A percentile compares a stretch with the other conserved stretches of the same genome.
Conservation (phyloP, 1,139 yeast species). For the Kodamaea sp. region DNA sequence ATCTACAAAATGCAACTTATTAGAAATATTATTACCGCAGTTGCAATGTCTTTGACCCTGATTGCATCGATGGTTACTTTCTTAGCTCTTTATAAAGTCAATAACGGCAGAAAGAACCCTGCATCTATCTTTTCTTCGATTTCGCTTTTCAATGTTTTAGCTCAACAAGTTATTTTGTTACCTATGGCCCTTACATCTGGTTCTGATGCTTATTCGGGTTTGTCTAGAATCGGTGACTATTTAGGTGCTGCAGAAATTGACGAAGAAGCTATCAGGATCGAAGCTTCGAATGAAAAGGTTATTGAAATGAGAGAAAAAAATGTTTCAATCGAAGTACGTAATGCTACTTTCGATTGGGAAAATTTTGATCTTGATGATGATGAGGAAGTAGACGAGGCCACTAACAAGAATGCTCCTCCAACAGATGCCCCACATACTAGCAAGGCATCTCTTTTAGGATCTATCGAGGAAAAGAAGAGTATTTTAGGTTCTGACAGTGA, state of each 20-base stretch:
- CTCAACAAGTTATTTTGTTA: conserved; percentile 52
- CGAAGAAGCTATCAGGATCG: conserved; percentile 14
- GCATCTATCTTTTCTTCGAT: conserved; percentile 79
- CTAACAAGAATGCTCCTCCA: conserved; percentile 3
- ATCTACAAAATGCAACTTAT: conserved; percentile 48
- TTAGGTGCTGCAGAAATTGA: conserved; percentile 31
- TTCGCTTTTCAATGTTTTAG: conserved; percentile 62
- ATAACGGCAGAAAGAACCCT: conserved; percentile 45
- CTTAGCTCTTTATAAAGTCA: conserved; percentile 58
- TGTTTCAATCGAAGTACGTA: conserved; percentile 12
- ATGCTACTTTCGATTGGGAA: conserved; percentile 66
- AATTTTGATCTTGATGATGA: conserved; percentile 25
- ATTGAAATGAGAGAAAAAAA: conserved; percentile 15
- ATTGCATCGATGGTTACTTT: conserved; percentile 73
- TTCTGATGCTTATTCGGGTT: conserved; percentile 64
- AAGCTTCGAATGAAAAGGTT: conserved; percentile 15
- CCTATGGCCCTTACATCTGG: conserved; percentile 65
- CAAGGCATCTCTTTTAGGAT: conserved; percentile 1
- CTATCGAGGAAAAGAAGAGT: conserved; percentile 2
- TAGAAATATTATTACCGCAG: conserved; percentile 57
- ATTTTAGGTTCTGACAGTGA: conserved; percentile 12
- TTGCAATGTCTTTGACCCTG: conserved; percentile 58
- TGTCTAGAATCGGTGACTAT: conserved; percentile 52
- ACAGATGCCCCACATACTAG: neutral
- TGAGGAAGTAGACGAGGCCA: conserved; percentile 8